Evolutionary conservation across 2,329 filamentous ascomycete species (phyloP).

Genomic region (Trichoderma oligosporum): DNA sequence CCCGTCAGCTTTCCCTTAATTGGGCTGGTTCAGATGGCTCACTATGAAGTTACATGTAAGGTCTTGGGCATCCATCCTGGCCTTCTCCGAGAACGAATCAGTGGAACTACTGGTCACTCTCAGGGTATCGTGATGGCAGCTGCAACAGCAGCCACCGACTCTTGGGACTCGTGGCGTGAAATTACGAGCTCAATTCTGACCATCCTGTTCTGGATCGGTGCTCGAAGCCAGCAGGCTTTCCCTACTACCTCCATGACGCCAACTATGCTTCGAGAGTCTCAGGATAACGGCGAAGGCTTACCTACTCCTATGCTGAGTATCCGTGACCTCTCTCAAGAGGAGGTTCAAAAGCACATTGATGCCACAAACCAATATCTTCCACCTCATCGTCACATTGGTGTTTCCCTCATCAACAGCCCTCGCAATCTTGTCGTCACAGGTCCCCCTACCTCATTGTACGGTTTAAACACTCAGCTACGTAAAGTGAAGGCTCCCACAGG

Average conservation of each 20-base stretch:
- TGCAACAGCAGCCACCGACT: conserved; percentile 82
- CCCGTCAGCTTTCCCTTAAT: conserved; percentile 96
- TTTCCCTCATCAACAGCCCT: conserved; percentile 94
- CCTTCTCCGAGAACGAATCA: conserved; percentile 76
- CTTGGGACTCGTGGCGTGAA: conserved; percentile 87
- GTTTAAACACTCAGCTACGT: conserved; percentile 88
- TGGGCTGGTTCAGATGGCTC: conserved; percentile 89
- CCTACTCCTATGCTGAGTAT: conserved; percentile 98
- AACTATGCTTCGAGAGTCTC: conserved; percentile 83
- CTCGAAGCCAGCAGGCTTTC: conserved; percentile 95
- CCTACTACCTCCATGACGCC: conserved; percentile 91
- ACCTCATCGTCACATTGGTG: conserved; percentile 84
- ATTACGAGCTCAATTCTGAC: conserved; percentile 77
- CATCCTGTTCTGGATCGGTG: conserved; percentile 97
- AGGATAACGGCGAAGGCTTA: conserved; percentile 89
- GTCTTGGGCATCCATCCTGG: conserved; percentile 86
- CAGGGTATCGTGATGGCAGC: conserved; percentile 94
- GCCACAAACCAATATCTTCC: conserved; percentile 96
- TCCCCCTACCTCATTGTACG: conserved; percentile 91
- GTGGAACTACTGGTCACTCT: conserved; percentile 90
- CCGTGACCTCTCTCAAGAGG: conserved; percentile 79
- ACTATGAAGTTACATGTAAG: conserved; percentile 93
- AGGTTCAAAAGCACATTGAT: conserved; percentile 95
- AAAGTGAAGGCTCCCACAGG: conserved; percentile 99
- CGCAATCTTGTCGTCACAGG: conserved; percentile 96